Evolutionary conservation across 2,329 filamentous ascomycete species (phyloP).

Genomic region (Dendryphion nanum): DNA sequence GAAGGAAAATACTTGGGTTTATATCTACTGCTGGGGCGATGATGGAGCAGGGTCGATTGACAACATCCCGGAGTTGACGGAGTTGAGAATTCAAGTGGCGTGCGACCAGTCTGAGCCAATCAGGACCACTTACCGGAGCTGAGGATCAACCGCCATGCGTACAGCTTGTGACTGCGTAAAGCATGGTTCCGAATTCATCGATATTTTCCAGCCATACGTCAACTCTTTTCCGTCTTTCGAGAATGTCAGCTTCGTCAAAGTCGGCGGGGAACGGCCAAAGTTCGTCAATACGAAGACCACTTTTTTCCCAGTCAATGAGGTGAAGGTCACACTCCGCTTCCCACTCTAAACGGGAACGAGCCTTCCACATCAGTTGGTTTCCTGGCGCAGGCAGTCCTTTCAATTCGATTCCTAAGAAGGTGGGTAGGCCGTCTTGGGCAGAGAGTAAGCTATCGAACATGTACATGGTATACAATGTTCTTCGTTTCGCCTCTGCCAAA

Average conservation of each 20-base stretch:
- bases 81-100: no score
- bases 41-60: no score
- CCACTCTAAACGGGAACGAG: constrained; percentile 41
- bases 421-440: constrained; percentile 44
- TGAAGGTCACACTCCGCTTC: constrained; percentile 18
- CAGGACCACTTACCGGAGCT: no score
- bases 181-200: constrained; percentile 56
- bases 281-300: constrained; percentile 48
- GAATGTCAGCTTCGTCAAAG: constrained; percentile 20
- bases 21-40: no score
- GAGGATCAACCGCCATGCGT: neutral
- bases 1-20: no score
- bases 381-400: constrained; percentile 39
- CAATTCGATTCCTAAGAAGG: constrained; percentile 52
- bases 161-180: constrained; percentile 44
- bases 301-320: constrained; percentile 45
- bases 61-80: no score
- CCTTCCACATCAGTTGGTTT: constrained; percentile 45
- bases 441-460: constrained; percentile 53
- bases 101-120: no score
- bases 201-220: constrained; percentile 52
- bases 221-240: constrained; percentile 41
- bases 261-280: constrained; percentile 47
- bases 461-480: constrained; percentile 54
- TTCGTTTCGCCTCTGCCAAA: constrained; percentile 52